A percentile compares a stretch with the other conserved stretches of the same genome.
These are phyloP conservation scores for Obba rivulosa DNA, from an alignment of 768 basidiomycete genomes.

Conservation along the genomic window DNA sequence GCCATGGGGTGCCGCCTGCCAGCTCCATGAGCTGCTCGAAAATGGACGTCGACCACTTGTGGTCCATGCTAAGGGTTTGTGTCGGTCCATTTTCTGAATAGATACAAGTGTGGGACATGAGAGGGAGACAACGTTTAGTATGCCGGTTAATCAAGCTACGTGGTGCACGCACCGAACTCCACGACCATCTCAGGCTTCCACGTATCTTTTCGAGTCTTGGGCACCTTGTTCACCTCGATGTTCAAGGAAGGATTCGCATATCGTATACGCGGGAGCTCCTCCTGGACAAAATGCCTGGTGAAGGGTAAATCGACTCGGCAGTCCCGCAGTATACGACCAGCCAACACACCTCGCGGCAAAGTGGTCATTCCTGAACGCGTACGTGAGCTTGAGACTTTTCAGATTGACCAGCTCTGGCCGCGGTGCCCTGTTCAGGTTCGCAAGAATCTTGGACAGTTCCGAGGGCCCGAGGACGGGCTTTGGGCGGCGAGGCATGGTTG, in stretches of 20 bases:
- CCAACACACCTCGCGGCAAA: slow-evolving; percentile 63
- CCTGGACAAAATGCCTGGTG: slow-evolving; percentile 69
- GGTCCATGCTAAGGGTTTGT: slow-evolving; percentile 47
- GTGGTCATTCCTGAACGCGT: slow-evolving; percentile 62
- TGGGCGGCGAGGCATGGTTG: slow-evolving; percentile 25
- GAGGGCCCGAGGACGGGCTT: slow-evolving; percentile 41
- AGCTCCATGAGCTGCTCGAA: slow-evolving; percentile 65
- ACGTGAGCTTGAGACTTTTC: slow-evolving; percentile 48
- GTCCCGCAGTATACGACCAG: background rate
- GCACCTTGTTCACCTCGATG: slow-evolving; percentile 51
- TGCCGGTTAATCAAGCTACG: background rate
- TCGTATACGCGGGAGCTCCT: slow-evolving; percentile 73
- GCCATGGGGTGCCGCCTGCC: slow-evolving; percentile 58
- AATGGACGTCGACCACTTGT: slow-evolving; percentile 67
- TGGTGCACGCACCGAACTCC: slow-evolving; percentile 55
- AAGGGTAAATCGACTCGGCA: background rate
- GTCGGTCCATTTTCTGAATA: slow-evolving; percentile 44
- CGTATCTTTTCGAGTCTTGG: slow-evolving; percentile 45
- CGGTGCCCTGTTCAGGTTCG: slow-evolving; percentile 45
- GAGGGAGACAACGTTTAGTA: background rate
- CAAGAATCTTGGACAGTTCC: slow-evolving; percentile 49
- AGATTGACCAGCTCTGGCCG: slow-evolving; percentile 44
- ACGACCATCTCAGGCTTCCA: slow-evolving; percentile 61
- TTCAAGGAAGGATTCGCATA: slow-evolving; percentile 67
- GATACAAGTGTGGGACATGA: background rate